Conservation (phyloP, 2,329 filamentous ascomycete species). For the Fusarium albosuccineum region DNA sequence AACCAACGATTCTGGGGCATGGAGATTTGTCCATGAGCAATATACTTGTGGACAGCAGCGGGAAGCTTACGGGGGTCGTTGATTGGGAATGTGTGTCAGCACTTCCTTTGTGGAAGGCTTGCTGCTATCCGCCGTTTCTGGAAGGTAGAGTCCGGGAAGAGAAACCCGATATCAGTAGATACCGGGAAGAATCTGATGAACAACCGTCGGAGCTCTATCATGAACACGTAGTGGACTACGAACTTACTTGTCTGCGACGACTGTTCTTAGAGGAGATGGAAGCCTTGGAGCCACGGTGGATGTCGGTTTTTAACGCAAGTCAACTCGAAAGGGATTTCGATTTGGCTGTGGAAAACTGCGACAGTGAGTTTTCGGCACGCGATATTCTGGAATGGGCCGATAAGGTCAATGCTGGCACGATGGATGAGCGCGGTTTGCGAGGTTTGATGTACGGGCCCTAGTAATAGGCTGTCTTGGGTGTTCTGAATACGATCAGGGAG, state of each 20-base stretch:
- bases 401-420: background rate
- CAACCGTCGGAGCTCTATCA: constrained; percentile 48
- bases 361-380: constrained; percentile 1
- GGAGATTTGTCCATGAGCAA: constrained; percentile 54
- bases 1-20: constrained; percentile 51
- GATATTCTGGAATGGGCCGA: constrained; percentile 20
- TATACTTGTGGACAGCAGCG: constrained; percentile 54
- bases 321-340: constrained; percentile 21
- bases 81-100: constrained; percentile 60
- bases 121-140: constrained; percentile 53
- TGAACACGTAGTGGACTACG: constrained; percentile 56
- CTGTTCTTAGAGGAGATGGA: constrained; percentile 49
- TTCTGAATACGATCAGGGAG: too few species aligned
- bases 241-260: constrained; percentile 52
- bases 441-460: background rate
- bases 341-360: constrained; percentile 18
- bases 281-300: constrained; percentile 50
- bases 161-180: background rate
- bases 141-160: constrained; percentile 29
- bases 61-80: constrained; percentile 52
- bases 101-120: constrained; percentile 55
- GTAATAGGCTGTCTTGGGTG: too few species aligned
- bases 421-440: background rate
- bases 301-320: constrained; percentile 9
- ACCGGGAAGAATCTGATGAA: background rate